Evolutionary conservation across 208 protist genomes (phyloP).

Genomic region (Giardia muris): DNA sequence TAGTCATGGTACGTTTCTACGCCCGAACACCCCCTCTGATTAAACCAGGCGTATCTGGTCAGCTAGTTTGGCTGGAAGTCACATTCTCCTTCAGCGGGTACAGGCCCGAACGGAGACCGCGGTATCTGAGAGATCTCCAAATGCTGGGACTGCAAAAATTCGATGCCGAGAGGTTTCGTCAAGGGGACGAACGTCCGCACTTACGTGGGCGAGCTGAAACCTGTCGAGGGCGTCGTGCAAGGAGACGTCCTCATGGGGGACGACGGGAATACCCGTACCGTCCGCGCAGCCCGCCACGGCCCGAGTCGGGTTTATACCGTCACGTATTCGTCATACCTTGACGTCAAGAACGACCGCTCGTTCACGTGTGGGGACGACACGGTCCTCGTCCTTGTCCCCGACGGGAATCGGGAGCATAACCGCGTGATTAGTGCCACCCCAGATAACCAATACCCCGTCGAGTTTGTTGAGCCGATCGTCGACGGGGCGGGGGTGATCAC

Average conservation of each 20-base stretch:
- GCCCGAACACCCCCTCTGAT: no score
- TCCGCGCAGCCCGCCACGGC: neutral
- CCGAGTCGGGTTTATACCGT: neutral
- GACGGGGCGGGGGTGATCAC: neutral
- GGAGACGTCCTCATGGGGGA: constrained; percentile 12
- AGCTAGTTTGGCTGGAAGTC: no score
- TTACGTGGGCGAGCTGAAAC: neutral
- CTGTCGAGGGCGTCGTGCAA: neutral
- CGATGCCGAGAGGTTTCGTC: neutral
- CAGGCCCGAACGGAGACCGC: no score
- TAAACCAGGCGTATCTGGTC: no score
- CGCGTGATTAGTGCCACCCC: neutral
- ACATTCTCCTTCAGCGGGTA: no score
- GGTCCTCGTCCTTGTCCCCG: neutral
- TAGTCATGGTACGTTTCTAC: no score
- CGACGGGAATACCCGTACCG: neutral
- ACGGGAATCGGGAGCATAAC: neutral
- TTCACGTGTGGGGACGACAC: neutral
- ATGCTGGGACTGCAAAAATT: neutral
- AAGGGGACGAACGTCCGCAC: neutral
- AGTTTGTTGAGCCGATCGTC: neutral
- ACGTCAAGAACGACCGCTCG: neutral
- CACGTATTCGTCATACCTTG: neutral
- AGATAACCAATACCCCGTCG: neutral
- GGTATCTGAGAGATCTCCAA: no score